These are phyloP conservation scores for Trypanosoma brucei DNA, from an alignment of 208 protist genomes.

Conservation along the genomic window DNA sequence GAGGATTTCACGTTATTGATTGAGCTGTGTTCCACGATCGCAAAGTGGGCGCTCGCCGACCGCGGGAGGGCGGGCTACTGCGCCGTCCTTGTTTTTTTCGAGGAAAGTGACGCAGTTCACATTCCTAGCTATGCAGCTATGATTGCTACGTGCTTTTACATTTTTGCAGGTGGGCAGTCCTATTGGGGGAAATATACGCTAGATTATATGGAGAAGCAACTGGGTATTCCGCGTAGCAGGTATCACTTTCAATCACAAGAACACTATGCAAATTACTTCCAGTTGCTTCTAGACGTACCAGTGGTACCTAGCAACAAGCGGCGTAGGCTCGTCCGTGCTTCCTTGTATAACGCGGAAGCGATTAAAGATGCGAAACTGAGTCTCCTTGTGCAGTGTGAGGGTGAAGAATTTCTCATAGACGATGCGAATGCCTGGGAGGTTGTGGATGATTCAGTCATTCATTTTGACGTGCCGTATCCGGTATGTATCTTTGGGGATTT, in stretches of 20 bases:
- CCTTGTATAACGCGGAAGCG: conserved; percentile 56
- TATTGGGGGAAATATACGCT: conserved; percentile 45
- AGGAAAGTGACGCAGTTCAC: conserved; percentile 43
- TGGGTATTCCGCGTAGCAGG: conserved; percentile 45
- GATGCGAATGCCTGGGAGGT: conserved; percentile 46
- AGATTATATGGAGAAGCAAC: conserved; percentile 52
- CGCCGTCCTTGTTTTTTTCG: conserved; percentile 62
- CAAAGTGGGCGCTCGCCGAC: conserved; percentile 50
- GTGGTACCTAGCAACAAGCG: conserved; percentile 59
- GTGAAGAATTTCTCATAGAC: conserved; percentile 37
- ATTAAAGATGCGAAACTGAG: conserved; percentile 39
- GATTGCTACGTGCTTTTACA: conserved; percentile 69
- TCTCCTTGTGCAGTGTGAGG: conserved; percentile 49
- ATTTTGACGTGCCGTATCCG: conserved; percentile 44
- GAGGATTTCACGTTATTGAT: conserved; percentile 69
- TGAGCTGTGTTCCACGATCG: conserved; percentile 70
- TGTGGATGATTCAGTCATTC: conserved; percentile 27
- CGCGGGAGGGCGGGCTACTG: conserved; percentile 27
- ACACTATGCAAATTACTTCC: conserved; percentile 81
- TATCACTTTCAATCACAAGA: conserved; percentile 66
- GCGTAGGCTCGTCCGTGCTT: conserved; percentile 37
- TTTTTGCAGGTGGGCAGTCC: conserved; percentile 58
- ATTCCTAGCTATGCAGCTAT: conserved; percentile 75
- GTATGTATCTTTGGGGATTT: conserved; percentile 75
- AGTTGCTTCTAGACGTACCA: conserved; percentile 70